phyloP scores from a whole-genome alignment of 306 rosid genomes.

The Cucurbita maxima region DNA sequence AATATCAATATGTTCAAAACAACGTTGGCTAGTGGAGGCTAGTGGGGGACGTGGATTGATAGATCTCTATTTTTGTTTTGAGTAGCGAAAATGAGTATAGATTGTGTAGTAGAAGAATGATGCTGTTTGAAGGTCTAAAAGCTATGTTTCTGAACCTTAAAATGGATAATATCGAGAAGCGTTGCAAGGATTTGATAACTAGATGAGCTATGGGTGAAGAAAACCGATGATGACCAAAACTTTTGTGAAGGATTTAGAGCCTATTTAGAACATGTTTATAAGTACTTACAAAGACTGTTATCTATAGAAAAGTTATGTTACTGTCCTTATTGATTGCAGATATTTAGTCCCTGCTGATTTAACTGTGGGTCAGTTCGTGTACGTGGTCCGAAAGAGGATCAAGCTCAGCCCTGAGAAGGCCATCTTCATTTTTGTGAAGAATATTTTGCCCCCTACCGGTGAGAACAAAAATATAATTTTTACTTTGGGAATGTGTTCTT shows the following conservation, averaged over 20 bases:
- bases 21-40: no score
- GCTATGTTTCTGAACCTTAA: neutral
- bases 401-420: slow-evolving; percentile 47
- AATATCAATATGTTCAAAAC: no score
- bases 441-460: slow-evolving; percentile 46
- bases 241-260: neutral
- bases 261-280: no score
- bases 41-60: neutral
- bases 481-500: neutral
- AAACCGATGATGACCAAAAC: neutral
- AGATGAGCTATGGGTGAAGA: no score
- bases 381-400: slow-evolving; percentile 46
- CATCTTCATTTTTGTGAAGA: slow-evolving; percentile 43
- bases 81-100: neutral
- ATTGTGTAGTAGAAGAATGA: neutral
- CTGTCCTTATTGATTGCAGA: slow-evolving; percentile 26
- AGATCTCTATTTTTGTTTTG: neutral
- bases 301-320: neutral
- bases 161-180: neutral
- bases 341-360: slow-evolving; percentile 49
- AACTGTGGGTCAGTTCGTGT: slow-evolving; percentile 51
- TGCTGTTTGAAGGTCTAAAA: neutral
- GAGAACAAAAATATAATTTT: no score
- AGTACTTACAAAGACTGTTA: neutral
- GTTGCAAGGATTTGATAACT: neutral